phyloP scores from a whole-genome alignment of 2,329 filamentous ascomycete genomes.

The Sclerotiophoma versabilis region DNA sequence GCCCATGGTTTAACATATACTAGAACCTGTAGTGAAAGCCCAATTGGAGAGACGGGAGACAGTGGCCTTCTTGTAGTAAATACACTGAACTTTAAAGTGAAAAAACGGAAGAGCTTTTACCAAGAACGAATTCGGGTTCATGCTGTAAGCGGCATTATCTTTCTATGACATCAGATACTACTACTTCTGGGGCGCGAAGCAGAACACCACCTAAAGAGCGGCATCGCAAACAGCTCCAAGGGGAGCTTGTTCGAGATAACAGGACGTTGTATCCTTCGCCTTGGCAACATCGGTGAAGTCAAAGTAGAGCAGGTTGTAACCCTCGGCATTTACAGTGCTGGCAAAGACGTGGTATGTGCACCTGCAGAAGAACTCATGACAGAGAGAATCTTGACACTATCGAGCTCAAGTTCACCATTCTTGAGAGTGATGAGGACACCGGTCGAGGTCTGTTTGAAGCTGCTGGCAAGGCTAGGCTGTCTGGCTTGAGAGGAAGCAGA shows the following conservation, averaged over 20 bases:
- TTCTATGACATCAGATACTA: slow-evolving; percentile 56
- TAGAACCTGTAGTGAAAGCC: too few species aligned
- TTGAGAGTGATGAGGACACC: slow-evolving; percentile 27
- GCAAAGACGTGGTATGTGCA: slow-evolving; percentile 53
- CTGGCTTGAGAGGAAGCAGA: not conserved
- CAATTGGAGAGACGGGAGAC: too few species aligned
- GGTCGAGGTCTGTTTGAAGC: slow-evolving; percentile 4
- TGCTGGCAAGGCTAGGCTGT: not conserved
- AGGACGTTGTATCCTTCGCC: slow-evolving; percentile 44
- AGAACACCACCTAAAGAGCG: slow-evolving; percentile 53
- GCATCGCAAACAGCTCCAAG: slow-evolving; percentile 53
- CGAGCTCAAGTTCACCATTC: slow-evolving; percentile 35
- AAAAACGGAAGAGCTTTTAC: too few species aligned
- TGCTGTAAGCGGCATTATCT: slow-evolving; percentile 54
- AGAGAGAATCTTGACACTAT: slow-evolving; percentile 47
- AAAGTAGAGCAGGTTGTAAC: slow-evolving; percentile 53
- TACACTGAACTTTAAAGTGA: too few species aligned
- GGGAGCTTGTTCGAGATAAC: slow-evolving; percentile 49
- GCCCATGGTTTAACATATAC: too few species aligned
- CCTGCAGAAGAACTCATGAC: slow-evolving; percentile 49
- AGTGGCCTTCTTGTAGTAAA: too few species aligned
- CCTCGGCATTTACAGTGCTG: slow-evolving; percentile 45
- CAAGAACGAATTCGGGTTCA: slow-evolving; percentile 48
- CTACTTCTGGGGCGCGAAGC: slow-evolving; percentile 51
- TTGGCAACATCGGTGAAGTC: slow-evolving; percentile 49